These are phyloP conservation scores for Aristolochia contorta DNA, from an alignment of 164 flowering plant genomes.

Conservation along the genomic window DNA sequence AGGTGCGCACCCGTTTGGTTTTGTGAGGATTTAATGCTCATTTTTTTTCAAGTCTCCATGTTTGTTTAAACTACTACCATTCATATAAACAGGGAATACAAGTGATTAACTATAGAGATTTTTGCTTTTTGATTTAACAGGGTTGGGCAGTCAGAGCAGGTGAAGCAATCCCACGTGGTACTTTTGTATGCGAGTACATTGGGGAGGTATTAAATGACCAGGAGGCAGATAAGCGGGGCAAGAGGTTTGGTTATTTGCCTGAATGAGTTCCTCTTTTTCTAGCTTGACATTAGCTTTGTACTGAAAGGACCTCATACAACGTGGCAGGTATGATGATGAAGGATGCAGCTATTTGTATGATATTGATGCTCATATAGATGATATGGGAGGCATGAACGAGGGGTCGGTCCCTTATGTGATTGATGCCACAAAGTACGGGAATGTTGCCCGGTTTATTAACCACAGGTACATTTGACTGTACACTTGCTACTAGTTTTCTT, in stretches of 20 bases:
- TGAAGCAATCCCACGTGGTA: conserved; percentile 66
- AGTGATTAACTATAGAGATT: no score
- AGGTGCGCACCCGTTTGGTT: conserved; percentile 33
- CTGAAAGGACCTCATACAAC: conserved; percentile 3
- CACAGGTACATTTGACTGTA: conserved; percentile 50
- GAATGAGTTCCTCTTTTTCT: neutral
- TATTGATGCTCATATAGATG: conserved; percentile 49
- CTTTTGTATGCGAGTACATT: conserved; percentile 78
- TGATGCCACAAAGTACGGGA: conserved; percentile 84
- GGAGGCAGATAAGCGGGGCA: conserved; percentile 51
- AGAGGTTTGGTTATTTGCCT: conserved; percentile 36
- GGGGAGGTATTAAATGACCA: conserved; percentile 69
- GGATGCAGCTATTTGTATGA: conserved; percentile 57
- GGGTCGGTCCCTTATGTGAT: conserved; percentile 48
- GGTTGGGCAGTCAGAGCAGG: conserved; percentile 97
- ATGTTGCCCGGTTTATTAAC: conserved; percentile 86
- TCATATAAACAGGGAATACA: no score
- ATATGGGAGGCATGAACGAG: conserved; percentile 57
- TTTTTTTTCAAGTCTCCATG: neutral
- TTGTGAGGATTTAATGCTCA: neutral
- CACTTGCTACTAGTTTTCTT: neutral
- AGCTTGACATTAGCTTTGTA: neutral
- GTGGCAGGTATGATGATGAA: conserved; percentile 45
- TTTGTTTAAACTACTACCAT: neutral
- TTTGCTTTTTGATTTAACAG: conserved; percentile 27